Evolutionary conservation across 1,284 basidiomycete species (phyloP).

Genomic region (Sparassis latifolia): DNA sequence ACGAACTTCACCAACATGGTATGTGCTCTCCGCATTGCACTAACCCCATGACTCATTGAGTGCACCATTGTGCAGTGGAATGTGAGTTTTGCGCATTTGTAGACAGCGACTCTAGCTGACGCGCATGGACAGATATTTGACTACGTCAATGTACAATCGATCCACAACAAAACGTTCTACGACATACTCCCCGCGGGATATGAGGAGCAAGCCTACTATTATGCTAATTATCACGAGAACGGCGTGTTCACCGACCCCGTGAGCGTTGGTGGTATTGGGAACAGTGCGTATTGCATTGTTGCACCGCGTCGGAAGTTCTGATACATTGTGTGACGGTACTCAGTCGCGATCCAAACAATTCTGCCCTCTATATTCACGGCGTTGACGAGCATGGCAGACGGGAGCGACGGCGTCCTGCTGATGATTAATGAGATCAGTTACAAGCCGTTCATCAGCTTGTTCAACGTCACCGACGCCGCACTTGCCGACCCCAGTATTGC

Average conservation of each 20-base stretch:
- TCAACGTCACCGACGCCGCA: conserved; percentile 42
- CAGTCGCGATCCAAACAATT: conserved; percentile 41
- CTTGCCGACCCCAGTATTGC: conserved; percentile 23
- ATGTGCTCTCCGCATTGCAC: background rate
- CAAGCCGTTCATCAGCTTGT: conserved; percentile 49
- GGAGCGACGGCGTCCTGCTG: conserved; percentile 36
- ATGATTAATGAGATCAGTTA: conserved; percentile 40
- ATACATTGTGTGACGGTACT: background rate
- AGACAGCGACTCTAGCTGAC: background rate
- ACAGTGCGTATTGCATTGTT: conserved; percentile 10
- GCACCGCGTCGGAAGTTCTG: background rate
- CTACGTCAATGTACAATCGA: conserved; percentile 45
- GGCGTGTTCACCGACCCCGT: conserved; percentile 35
- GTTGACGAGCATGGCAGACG: conserved; percentile 37
- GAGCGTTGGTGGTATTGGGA: conserved; percentile 32
- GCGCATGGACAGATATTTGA: conserved; percentile 37
- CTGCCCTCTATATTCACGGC: conserved; percentile 38
- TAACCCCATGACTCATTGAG: no score
- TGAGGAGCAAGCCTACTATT: conserved; percentile 33
- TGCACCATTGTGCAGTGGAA: conserved; percentile 24
- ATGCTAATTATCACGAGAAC: conserved; percentile 48
- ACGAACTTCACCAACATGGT: conserved; percentile 38
- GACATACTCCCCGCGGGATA: conserved; percentile 24
- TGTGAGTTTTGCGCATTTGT: conserved; percentile 14
- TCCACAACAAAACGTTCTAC: conserved; percentile 37